Conservation (phyloP, 2,329 filamentous ascomycete genomes). For the Monascus ruber region DNA sequence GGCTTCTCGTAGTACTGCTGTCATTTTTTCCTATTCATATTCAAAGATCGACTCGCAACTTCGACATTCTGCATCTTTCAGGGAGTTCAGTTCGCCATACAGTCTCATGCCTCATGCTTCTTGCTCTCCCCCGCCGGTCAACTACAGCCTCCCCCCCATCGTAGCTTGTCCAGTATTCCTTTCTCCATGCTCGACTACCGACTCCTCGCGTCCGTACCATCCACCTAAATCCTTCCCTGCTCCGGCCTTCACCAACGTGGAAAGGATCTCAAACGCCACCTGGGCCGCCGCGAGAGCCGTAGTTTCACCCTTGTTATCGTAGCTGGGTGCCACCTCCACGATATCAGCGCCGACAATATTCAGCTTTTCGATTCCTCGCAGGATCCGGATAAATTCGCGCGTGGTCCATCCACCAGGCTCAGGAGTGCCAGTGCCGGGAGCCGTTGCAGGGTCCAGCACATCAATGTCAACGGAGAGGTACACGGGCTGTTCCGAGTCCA, state of each 20-base stretch:
- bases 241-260: constrained; percentile 40
- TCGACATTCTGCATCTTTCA: too few species aligned
- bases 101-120: too few species aligned
- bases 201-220: constrained; percentile 25
- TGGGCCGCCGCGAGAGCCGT: constrained; percentile 76
- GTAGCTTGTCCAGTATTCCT: background rate
- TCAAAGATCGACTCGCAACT: too few species aligned
- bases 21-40: too few species aligned
- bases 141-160: too few species aligned
- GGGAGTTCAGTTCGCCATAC: too few species aligned
- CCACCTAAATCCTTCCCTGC: constrained; percentile 27
- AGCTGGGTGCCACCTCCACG: constrained; percentile 78
- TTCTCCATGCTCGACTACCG: constrained; percentile 6
- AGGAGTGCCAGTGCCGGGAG: constrained; percentile 72
- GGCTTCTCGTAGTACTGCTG: too few species aligned
- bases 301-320: constrained; percentile 68
- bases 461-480: constrained; percentile 68
- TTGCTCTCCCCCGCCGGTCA: too few species aligned
- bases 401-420: constrained; percentile 89
- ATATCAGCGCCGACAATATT: constrained; percentile 85
- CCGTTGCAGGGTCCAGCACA: constrained; percentile 60
- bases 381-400: constrained; percentile 70
- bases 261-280: constrained; percentile 76
- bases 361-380: constrained; percentile 68
- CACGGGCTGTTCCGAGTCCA: constrained; percentile 56